A percentile compares a stretch with the other conserved stretches of the same genome.
Conservation (phyloP, 1,284 basidiomycete species). For the Calocybe gambosa region DNA sequence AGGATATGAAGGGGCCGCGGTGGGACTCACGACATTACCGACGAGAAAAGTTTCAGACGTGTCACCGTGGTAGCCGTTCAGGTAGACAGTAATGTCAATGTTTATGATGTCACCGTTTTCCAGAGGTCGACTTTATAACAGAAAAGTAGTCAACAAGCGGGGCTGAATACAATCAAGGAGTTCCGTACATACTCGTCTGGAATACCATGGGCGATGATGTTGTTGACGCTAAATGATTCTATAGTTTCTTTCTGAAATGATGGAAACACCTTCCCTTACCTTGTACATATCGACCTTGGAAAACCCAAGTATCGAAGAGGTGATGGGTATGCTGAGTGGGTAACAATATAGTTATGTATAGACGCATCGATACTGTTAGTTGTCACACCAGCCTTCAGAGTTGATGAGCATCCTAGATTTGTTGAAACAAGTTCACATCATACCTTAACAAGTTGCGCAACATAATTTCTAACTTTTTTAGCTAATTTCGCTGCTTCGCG, state of each 20-base stretch:
- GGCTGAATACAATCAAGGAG: background rate
- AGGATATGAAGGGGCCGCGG: too few relatives aligned
- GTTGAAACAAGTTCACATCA: slow-evolving; percentile 1
- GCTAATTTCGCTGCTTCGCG: background rate
- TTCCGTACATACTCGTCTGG: slow-evolving; percentile 64
- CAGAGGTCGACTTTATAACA: background rate
- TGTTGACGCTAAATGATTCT: slow-evolving; percentile 59
- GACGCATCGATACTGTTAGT: slow-evolving; percentile 68
- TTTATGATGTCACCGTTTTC: slow-evolving; percentile 47
- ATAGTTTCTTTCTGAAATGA: background rate
- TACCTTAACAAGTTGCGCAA: slow-evolving; percentile 38
- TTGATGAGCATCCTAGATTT: background rate
- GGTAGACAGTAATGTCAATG: background rate
- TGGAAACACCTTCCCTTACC: slow-evolving; percentile 21
- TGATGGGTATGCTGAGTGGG: slow-evolving; percentile 79
- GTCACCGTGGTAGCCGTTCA: background rate
- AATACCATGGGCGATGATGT: slow-evolving; percentile 80
- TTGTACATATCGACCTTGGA: slow-evolving; percentile 84
- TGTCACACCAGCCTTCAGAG: slow-evolving; percentile 60
- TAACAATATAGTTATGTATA: slow-evolving; percentile 67
- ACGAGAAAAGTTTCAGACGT: slow-evolving; percentile 75
- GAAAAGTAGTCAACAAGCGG: background rate
- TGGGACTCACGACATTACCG: slow-evolving; percentile 55
- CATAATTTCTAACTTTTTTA: background rate
- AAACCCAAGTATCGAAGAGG: slow-evolving; percentile 79